These are phyloP conservation scores for Nigrospora osmanthi DNA, from an alignment of 2,329 filamentous ascomycete genomes.

Conservation along the genomic window DNA sequence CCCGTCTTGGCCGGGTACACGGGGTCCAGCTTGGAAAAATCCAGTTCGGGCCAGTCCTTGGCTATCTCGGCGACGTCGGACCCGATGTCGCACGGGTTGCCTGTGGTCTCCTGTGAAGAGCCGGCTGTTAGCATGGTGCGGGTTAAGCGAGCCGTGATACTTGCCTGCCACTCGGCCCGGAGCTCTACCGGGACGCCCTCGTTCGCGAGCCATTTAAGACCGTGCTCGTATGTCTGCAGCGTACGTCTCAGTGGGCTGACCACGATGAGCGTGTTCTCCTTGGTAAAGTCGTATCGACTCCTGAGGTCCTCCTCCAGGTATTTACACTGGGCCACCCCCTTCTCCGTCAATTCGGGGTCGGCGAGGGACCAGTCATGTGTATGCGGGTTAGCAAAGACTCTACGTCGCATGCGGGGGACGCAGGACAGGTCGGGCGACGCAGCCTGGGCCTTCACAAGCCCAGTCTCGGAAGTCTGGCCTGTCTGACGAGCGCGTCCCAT, in stretches of 20 bases:
- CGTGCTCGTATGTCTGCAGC: constrained; percentile 18
- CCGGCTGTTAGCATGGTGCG: constrained; percentile 1
- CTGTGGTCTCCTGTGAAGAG: constrained; percentile 17
- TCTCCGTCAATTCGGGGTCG: constrained; percentile 19
- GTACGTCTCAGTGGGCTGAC: constrained; percentile 22
- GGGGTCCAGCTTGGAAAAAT: constrained; percentile 21
- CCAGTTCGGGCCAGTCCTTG: constrained; percentile 19
- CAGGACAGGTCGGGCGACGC: no score
- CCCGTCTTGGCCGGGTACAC: constrained; percentile 22
- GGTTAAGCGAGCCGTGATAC: neutral
- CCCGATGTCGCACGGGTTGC: constrained; percentile 21
- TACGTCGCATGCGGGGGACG: no score
- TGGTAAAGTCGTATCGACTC: constrained; percentile 10
- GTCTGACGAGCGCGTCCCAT: no score
- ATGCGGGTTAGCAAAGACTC: constrained; percentile 12
- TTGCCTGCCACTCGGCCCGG: constrained; percentile 24
- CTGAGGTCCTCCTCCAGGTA: constrained; percentile 15
- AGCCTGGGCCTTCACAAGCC: no score
- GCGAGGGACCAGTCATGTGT: constrained; percentile 20
- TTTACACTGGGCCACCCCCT: constrained; percentile 18
- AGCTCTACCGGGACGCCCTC: constrained; percentile 17
- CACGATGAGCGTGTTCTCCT: constrained; percentile 18
- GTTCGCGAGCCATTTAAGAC: constrained; percentile 18
- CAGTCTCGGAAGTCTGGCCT: no score
- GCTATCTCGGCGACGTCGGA: constrained; percentile 11